These are phyloP conservation scores for Candida methanosorbosa DNA, from an alignment of 805 yeast species.

Conservation along the genomic window DNA sequence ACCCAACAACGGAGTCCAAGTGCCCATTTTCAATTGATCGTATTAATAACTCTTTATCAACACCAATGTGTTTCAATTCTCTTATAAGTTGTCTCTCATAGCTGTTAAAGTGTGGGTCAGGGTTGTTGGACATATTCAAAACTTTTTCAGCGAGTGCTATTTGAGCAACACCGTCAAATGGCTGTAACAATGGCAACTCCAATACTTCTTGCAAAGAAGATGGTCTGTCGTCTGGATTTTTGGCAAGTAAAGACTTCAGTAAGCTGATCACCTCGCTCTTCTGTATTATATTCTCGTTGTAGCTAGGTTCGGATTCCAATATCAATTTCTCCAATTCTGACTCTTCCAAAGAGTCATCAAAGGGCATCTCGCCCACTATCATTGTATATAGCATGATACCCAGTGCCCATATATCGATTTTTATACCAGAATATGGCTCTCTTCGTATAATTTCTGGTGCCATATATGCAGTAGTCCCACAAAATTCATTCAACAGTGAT, in stretches of 20 bases:
- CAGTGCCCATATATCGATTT: conserved; percentile 85
- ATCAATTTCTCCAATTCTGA: conserved; percentile 56
- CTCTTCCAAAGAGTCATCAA: conserved; percentile 61
- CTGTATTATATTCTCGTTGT: conserved; percentile 23
- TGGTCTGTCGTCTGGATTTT: conserved; percentile 62
- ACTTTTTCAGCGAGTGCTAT: conserved; percentile 30
- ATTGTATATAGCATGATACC: conserved; percentile 85
- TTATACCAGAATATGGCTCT: conserved; percentile 68
- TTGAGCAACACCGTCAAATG: conserved; percentile 31
- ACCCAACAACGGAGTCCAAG: conserved; percentile 66
- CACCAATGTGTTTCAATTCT: conserved; percentile 48
- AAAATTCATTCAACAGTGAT: conserved; percentile 61
- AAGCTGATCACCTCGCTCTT: conserved; percentile 45
- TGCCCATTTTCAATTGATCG: conserved; percentile 48
- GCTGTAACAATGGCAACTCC: conserved; percentile 39
- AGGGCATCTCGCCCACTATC: conserved; percentile 83
- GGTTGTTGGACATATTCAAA: conserved; percentile 24
- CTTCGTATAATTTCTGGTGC: conserved; percentile 82
- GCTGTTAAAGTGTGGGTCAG: conserved; percentile 42
- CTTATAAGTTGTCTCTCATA: conserved; percentile 57
- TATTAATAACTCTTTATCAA: conserved; percentile 53
- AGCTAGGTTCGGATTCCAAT: conserved; percentile 56
- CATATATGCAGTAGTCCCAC: conserved; percentile 95
- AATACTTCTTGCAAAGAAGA: conserved; percentile 40
- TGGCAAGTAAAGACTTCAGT: conserved; percentile 46